Conservation (phyloP, 257 asterid genomes). For the Solanum corneliomulleri region DNA sequence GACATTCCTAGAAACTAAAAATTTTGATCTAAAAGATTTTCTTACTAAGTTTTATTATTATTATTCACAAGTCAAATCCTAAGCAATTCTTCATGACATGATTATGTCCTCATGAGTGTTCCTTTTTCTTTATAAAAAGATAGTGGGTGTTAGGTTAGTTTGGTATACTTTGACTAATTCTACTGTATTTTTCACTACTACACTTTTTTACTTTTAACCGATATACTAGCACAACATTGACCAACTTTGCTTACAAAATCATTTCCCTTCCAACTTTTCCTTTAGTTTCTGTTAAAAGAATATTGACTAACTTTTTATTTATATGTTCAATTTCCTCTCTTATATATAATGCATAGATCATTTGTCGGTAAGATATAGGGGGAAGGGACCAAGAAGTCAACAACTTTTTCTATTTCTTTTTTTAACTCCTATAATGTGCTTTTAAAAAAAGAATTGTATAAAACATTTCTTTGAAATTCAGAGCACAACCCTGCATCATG, state of each 20-base stretch:
- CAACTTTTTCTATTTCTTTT: not conserved
- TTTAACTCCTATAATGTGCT: not conserved
- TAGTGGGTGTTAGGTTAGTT: not conserved
- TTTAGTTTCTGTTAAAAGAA: not conserved
- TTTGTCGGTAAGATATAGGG: not conserved
- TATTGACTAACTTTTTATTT: no score
- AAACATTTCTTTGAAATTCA: not conserved
- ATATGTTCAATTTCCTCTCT: not conserved
- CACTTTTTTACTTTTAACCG: not conserved
- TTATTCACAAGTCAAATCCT: not conserved
- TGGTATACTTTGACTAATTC: not conserved
- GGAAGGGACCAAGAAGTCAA: not conserved
- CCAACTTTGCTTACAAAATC: not conserved
- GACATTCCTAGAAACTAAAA: not conserved
- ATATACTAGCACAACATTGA: not conserved
- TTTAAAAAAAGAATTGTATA: not conserved
- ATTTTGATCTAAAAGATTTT: not conserved
- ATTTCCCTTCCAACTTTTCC: not conserved
- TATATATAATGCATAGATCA: not conserved
- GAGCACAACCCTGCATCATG: not conserved
- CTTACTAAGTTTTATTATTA: not conserved
- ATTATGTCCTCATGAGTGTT: not conserved
- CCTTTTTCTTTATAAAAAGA: not conserved
- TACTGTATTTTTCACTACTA: not conserved
- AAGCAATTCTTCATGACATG: not conserved